phyloP scores from a whole-genome alignment of 352 stramenopile species.

The Pythium graminicola region DNA sequence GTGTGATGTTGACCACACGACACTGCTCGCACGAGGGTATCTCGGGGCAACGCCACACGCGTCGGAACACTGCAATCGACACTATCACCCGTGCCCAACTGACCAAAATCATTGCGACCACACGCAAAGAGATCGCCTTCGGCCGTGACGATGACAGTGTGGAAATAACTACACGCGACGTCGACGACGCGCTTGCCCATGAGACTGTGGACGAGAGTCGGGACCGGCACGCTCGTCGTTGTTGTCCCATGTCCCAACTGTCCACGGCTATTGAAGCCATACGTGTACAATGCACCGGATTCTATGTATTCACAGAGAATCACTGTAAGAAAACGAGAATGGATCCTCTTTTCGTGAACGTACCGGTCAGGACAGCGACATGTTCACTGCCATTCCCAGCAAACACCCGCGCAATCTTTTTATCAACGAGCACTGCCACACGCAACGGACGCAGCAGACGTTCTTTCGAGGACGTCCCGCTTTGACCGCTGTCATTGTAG shows the following conservation, averaged over 20 bases:
- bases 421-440: slow-evolving; percentile 47
- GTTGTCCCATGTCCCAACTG: slow-evolving; percentile 84
- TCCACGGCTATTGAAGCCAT: slow-evolving; percentile 89
- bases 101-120: slow-evolving; percentile 90
- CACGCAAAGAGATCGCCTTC: slow-evolving; percentile 81
- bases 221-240: slow-evolving; percentile 38
- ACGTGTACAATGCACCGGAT: slow-evolving; percentile 78
- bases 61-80: slow-evolving; percentile 62
- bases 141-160: slow-evolving; percentile 77
- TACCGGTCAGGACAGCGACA: slow-evolving; percentile 75
- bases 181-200: slow-evolving; percentile 52
- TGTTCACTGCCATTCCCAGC: slow-evolving; percentile 92
- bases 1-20: slow-evolving; percentile 32
- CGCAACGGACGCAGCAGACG: slow-evolving; percentile 45
- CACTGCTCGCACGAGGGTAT: slow-evolving; percentile 50
- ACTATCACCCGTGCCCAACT: slow-evolving; percentile 73
- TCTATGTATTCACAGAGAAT: slow-evolving; percentile 41
- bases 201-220: slow-evolving; percentile 40
- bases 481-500: slow-evolving; percentile 94
- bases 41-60: slow-evolving; percentile 44
- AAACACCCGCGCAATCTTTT: slow-evolving; percentile 68
- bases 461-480: slow-evolving; percentile 78
- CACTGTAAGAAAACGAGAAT: background rate
- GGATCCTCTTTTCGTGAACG: background rate
- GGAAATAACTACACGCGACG: slow-evolving; percentile 91